Base-by-base conservation (phyloP, 225 moss, liverwort and hornwort species). In the Polytrichum formosum region DNA sequence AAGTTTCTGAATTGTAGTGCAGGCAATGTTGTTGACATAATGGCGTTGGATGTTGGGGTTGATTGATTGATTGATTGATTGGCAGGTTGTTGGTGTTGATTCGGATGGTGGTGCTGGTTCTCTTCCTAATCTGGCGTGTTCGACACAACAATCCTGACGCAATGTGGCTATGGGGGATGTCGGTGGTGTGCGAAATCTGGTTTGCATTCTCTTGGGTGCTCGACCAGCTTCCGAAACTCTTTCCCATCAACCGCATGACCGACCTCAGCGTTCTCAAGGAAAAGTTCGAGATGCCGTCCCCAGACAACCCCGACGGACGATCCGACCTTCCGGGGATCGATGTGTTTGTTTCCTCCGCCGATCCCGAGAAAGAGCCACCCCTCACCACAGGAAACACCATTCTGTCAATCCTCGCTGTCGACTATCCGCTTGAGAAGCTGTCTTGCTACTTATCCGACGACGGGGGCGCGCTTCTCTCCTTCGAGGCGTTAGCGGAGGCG, bases 91-190 rank as follows among this genome's bases (percentile, higher is more conserved):
- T 95, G 9, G 95, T 91, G 25, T 1, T 90, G 28, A 75, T 85
- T 67, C 82, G 95, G 35, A 84, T 95, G 67, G 91, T 91, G 46
- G 85, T 95, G 16, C 61, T 95, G 64, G 86, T 61, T n/a, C 81
- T 95, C 10, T 95, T 80, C 71, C 67, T 95, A 53, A 53, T 67
- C 1, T 95, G 92, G 95, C 84, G 95, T 26, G 67, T 92, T n/a
- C 75, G 74, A 54, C 90, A 95, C 67, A 80, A 85, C 27, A 95
- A 95, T 53, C 73, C 63, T 20, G 83, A 95, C 29, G 95, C 95
- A 54, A 80, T 88, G 86, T 95, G 95, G 95, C 78, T 95, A 10
- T 95, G 95, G 95, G 95, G 95, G 13, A 90, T 95, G 92, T 95
- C 95, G 4, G 82, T 95, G 4, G 81, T 95, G 5, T 95, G 95